A percentile compares a stretch with the other conserved stretches of the same genome.
Evolutionary conservation across 2,329 filamentous ascomycete species (phyloP).

Genomic region (Penicillium sp.): DNA sequence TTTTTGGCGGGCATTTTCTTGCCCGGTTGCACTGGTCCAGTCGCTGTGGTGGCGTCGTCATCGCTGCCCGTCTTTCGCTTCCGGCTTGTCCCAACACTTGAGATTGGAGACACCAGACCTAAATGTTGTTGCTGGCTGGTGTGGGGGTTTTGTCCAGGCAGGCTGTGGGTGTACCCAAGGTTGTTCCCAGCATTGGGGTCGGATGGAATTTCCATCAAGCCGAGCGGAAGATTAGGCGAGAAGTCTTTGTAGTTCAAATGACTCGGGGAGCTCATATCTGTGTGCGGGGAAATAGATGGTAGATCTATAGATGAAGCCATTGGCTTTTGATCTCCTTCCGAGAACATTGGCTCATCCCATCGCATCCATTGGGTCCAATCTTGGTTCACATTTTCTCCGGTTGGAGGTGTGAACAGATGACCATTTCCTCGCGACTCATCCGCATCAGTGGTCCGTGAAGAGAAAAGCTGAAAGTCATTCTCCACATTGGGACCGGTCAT

Average conservation of each 20-base stretch:
- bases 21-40: constrained; percentile 29
- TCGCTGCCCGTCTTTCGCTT: constrained; percentile 71
- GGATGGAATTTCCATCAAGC: constrained; percentile 31
- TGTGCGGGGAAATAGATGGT: constrained; percentile 30
- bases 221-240: constrained; percentile 35
- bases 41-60: constrained; percentile 36
- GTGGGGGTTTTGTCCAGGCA: constrained; percentile 7
- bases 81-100: constrained; percentile 42
- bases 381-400: constrained; percentile 33
- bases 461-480: constrained; percentile 38
- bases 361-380: constrained; percentile 50
- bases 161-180: neutral
- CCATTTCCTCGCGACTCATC: constrained; percentile 19
- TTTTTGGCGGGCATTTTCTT: constrained; percentile 73
- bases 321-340: constrained; percentile 30
- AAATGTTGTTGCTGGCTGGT: constrained; percentile 11
- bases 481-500: constrained; percentile 32
- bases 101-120: constrained; percentile 29
- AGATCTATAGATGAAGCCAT: constrained; percentile 25
- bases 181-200: constrained; percentile 12
- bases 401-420: constrained; percentile 18
- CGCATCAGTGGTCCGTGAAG: constrained; percentile 23
- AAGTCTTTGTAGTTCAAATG: constrained; percentile 27
- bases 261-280: constrained; percentile 24
- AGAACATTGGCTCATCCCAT: constrained; percentile 43